phyloP scores from a whole-genome alignment of 345 rosid species.

The Raphanus sativus region DNA sequence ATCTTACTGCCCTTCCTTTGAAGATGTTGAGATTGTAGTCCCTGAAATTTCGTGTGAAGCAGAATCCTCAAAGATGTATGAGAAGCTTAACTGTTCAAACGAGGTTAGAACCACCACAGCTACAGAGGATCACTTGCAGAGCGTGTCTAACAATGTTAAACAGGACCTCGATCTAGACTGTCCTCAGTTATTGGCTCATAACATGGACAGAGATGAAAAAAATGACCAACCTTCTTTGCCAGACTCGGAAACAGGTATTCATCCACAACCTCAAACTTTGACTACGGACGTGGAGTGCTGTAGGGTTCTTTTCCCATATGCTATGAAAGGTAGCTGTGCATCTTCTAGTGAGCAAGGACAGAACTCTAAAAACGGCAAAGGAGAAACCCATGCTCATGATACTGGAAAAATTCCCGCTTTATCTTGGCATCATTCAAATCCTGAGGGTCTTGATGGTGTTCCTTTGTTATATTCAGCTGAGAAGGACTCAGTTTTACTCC shows the following conservation, averaged over 20 bases:
- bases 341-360: constrained; percentile 47
- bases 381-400: constrained; percentile 47
- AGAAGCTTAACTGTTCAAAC: constrained; percentile 42
- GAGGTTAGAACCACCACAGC: constrained; percentile 43
- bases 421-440: constrained; percentile 48
- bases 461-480: constrained; percentile 41
- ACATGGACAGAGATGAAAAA: constrained; percentile 44
- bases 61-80: constrained; percentile 50
- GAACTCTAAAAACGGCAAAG: constrained; percentile 42
- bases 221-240: constrained; percentile 49
- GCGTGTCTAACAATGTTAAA: constrained; percentile 46
- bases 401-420: constrained; percentile 40
- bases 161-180: constrained; percentile 52
- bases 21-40: constrained; percentile 51
- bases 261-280: constrained; percentile 53
- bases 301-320: constrained; percentile 68
- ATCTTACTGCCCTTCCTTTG: constrained; percentile 52
- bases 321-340: constrained; percentile 43
- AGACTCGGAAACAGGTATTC: constrained; percentile 40
- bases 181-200: constrained; percentile 47
- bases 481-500: constrained; percentile 36
- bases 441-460: constrained; percentile 42
- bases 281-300: constrained; percentile 88
- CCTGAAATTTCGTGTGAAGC: constrained; percentile 63
- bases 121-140: constrained; percentile 50